phyloP scores from a whole-genome alignment of 176 grass and related monocot genomes.

The Musa troglodytarum region DNA sequence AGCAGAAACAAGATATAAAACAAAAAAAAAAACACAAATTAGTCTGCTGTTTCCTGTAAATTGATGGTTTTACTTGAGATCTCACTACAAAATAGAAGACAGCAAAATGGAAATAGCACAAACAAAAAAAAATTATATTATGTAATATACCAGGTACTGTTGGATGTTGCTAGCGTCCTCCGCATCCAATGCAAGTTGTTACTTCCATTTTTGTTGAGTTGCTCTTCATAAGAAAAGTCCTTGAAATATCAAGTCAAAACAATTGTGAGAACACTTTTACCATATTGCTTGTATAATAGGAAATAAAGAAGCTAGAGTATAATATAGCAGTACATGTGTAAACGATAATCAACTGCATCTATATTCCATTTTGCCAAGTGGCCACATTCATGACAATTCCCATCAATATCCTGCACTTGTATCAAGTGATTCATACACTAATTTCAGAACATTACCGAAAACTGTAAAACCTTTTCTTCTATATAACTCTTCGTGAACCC shows the following conservation, averaged over 20 bases:
- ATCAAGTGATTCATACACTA: too few species aligned
- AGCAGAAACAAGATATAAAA: neutral
- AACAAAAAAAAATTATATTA: neutral
- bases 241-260: constrained; percentile 15
- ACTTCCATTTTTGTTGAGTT: constrained; percentile 26
- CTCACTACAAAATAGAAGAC: neutral
- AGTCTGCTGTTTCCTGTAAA: neutral
- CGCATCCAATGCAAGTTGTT: constrained; percentile 36
- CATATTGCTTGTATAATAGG: neutral
- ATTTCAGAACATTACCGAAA: too few species aligned
- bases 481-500: too few species aligned
- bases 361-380: too few species aligned
- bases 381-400: too few species aligned
- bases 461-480: too few species aligned
- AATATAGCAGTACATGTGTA: too few species aligned
- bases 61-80: neutral
- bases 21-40: neutral
- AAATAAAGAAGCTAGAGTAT: too few species aligned
- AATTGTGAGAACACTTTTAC: neutral
- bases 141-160: constrained; percentile 36
- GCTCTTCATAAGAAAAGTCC: constrained; percentile 31
- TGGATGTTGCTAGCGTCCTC: neutral
- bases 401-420: too few species aligned
- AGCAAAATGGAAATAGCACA: neutral
- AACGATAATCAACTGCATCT: too few species aligned